Percentiles rank a stretch among this genome's conserved stretches.
Conservation (phyloP, 148 eudicot species). For the Heliosperma pusillum region DNA sequence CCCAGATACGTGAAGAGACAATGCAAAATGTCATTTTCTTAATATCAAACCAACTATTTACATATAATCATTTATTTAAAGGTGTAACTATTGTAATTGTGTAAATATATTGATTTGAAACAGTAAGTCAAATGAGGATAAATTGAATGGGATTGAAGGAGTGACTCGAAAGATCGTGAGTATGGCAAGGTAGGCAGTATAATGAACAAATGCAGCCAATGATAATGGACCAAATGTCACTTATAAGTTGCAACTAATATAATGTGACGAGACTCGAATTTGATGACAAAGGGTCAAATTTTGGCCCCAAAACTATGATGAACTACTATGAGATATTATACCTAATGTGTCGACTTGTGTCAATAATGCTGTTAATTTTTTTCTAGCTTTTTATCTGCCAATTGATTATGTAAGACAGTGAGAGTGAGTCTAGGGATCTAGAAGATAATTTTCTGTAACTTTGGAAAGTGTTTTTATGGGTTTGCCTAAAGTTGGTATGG, state of each 20-base stretch:
- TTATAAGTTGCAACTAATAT: background rate
- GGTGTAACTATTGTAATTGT: too few relatives aligned
- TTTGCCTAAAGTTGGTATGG: background rate
- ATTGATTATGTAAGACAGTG: background rate
- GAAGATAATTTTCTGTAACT: background rate
- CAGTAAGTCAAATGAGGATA: background rate
- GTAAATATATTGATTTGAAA: too few relatives aligned
- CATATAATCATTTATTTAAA: too few relatives aligned
- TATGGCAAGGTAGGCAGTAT: too few relatives aligned
- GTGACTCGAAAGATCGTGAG: too few relatives aligned
- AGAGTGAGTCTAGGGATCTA: background rate
- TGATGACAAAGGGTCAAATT: background rate
- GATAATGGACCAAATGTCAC: background rate
- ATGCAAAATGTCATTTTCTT: too few relatives aligned
- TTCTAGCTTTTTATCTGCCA: background rate
- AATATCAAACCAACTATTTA: too few relatives aligned
- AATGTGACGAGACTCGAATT: background rate
- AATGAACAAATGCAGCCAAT: too few relatives aligned
- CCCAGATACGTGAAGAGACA: too few relatives aligned
- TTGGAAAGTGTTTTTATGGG: background rate
- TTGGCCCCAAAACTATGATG: background rate
- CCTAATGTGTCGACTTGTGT: background rate
- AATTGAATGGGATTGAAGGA: background rate
- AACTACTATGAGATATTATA: background rate
- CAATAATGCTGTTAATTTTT: background rate